Conservation (phyloP, 331 rosid genomes). For the Acacia concinna region DNA sequence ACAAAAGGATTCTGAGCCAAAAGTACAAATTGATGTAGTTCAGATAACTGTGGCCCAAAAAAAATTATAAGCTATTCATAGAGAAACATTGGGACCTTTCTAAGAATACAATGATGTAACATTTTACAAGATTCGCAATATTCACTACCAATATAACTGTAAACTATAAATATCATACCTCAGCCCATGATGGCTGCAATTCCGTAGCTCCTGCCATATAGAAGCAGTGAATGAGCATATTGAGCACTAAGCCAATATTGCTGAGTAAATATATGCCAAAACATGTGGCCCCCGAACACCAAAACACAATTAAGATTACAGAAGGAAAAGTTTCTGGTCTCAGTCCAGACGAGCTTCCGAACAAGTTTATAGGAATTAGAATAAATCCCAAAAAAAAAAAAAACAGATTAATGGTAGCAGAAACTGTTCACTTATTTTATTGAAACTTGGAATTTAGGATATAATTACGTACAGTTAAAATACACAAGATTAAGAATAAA, state of each 20-base stretch:
- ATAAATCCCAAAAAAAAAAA: background rate
- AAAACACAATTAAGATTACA: background rate
- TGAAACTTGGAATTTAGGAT: background rate
- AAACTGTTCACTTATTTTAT: constrained; percentile 12
- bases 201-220: constrained; percentile 75
- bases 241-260: background rate
- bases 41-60: background rate
- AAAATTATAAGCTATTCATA: background rate
- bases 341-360: background rate
- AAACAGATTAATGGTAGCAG: background rate
- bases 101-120: background rate
- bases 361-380: background rate
- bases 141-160: background rate
- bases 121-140: background rate
- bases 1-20: background rate
- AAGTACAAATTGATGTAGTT: background rate
- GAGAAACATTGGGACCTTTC: background rate
- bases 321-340: background rate
- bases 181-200: constrained; percentile 92
- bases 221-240: constrained; percentile 28
- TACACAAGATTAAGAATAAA: constrained; percentile 19
- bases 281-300: constrained; percentile 8
- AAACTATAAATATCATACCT: constrained; percentile 46
- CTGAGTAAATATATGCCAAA: constrained; percentile 11
- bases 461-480: constrained; percentile 10